phyloP scores from a whole-genome alignment of 371 early-diverging fungal genomes.

The Mucor racemosus region DNA sequence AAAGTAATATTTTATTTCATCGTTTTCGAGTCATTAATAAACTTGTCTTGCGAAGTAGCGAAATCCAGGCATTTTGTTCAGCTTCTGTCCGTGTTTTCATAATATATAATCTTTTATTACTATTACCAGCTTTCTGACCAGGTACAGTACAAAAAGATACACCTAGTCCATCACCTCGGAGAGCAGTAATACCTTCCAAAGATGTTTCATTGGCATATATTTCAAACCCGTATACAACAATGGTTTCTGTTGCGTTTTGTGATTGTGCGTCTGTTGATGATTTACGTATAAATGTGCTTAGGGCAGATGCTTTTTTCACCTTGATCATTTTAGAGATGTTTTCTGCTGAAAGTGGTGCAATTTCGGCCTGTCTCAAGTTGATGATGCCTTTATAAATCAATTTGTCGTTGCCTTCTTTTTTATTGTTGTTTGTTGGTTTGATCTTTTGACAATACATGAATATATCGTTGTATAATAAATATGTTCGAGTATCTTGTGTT shows the following conservation, averaged over 20 bases:
- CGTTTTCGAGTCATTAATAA: constrained; percentile 5
- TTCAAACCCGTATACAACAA: constrained; percentile 27
- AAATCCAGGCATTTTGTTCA: constrained; percentile 30
- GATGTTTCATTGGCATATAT: constrained; percentile 2
- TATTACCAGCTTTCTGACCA: constrained; percentile 4
- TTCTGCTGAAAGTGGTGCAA: constrained; percentile 14
- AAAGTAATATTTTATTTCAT: background rate
- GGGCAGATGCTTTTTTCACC: constrained; percentile 11
- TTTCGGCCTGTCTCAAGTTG: constrained; percentile 21
- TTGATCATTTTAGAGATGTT: constrained; percentile 14
- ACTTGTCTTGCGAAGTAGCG: constrained; percentile 13
- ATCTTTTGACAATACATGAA: constrained; percentile 25
- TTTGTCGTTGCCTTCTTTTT: constrained; percentile 2
- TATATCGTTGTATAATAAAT: constrained; percentile 27
- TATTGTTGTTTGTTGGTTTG: background rate
- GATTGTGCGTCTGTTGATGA: background rate
- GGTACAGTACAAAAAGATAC: constrained; percentile 7
- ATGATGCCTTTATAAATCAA: constrained; percentile 23
- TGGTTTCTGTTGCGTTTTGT: background rate
- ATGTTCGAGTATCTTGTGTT: constrained; percentile 16
- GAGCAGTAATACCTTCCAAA: background rate
- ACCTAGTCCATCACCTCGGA: background rate
- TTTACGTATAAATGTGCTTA: constrained; percentile 23
- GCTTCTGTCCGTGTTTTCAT: constrained; percentile 27
- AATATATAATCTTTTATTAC: constrained; percentile 12